These are phyloP conservation scores for Exsudoporus frostii DNA, from an alignment of 768 basidiomycete genomes.

Conservation along the genomic window DNA sequence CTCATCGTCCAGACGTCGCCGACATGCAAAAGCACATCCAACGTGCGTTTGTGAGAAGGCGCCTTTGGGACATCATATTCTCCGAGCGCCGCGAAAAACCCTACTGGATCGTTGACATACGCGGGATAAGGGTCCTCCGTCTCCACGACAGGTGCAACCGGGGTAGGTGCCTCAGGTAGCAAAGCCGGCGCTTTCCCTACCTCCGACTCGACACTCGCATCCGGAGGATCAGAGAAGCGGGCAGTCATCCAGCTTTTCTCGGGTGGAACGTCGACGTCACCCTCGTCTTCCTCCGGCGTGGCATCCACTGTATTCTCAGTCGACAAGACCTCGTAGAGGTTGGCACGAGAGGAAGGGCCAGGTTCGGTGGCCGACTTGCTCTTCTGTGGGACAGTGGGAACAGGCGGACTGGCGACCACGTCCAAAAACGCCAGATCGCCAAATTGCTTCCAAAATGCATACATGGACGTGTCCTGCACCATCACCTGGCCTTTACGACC, in stretches of 20 bases:
- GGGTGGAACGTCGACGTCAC: slow-evolving; percentile 2
- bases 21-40: slow-evolving; percentile 36
- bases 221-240: neutral
- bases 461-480: slow-evolving; percentile 32
- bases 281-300: neutral
- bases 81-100: slow-evolving; percentile 41
- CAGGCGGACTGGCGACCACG: neutral
- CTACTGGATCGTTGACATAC: slow-evolving; percentile 24
- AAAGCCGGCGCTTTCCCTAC: neutral
- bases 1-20: slow-evolving; percentile 56
- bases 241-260: slow-evolving; percentile 34
- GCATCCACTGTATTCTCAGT: neutral
- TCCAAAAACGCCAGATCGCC: slow-evolving; percentile 49
- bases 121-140: neutral
- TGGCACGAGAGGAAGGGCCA: slow-evolving; percentile 6
- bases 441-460: slow-evolving; percentile 50
- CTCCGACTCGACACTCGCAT: neutral
- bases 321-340: slow-evolving; percentile 16
- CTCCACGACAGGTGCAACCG: neutral
- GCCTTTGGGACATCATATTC: slow-evolving; percentile 34
- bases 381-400: neutral
- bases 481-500: slow-evolving; percentile 25
- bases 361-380: neutral
- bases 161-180: neutral
- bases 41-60: slow-evolving; percentile 35